phyloP scores from a whole-genome alignment of 225 moss, liverwort and hornwort genomes.

The Polytrichum formosum region DNA sequence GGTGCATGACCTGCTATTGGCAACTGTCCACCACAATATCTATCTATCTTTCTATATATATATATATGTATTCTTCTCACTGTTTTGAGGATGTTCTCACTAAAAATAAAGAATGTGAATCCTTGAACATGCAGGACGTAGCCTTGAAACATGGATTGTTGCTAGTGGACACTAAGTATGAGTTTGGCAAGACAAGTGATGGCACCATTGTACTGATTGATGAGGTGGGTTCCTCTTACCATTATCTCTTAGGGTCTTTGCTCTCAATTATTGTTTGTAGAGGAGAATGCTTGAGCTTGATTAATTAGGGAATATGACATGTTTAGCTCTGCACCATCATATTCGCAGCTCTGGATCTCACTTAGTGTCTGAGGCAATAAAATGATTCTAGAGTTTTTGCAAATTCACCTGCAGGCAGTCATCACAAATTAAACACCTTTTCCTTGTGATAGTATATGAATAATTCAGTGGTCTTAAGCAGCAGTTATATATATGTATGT shows the following conservation, averaged over 20 bases:
- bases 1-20: slow-evolving; percentile 34
- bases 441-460: background rate
- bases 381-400: background rate
- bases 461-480: too few relatives aligned
- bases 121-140: slow-evolving; percentile 30
- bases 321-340: too few relatives aligned
- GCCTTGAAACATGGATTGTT: slow-evolving; percentile 78
- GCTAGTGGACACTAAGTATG: slow-evolving; percentile 95
- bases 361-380: background rate
- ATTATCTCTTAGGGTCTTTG: too few relatives aligned
- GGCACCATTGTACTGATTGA: slow-evolving; percentile 87
- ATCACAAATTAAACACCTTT: background rate
- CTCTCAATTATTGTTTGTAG: too few relatives aligned
- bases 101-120: background rate
- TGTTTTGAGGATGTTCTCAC: too few relatives aligned
- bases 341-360: too few relatives aligned
- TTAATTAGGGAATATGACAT: too few relatives aligned
- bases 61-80: too few relatives aligned
- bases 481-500: too few relatives aligned
- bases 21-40: background rate
- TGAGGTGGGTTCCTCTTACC: slow-evolving; percentile 43
- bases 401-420: background rate
- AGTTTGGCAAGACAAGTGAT: slow-evolving; percentile 85
- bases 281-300: too few relatives aligned
- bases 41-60: too few relatives aligned